Evolutionary conservation across 192 early-diverging fungal genomes (phyloP).

Genomic region (Cladochytrium replicatum): DNA sequence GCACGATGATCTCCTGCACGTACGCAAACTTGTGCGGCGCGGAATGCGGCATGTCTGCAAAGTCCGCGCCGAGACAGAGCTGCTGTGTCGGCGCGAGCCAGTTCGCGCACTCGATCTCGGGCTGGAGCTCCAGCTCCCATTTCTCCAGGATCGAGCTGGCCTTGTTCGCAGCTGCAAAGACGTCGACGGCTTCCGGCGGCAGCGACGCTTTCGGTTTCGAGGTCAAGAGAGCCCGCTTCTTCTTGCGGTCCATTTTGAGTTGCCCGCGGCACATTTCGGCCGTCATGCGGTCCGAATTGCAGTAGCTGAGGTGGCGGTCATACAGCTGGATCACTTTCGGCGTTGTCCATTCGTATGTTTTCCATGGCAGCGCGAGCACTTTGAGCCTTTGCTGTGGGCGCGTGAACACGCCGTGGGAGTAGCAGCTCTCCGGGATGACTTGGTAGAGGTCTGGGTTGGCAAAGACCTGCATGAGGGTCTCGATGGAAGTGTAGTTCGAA

Average conservation of each 20-base stretch:
- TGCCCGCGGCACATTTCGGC: constrained; percentile 19
- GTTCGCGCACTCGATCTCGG: not conserved
- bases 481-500: constrained; percentile 2
- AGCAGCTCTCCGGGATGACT: constrained; percentile 21
- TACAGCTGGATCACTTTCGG: constrained; percentile 8
- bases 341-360: constrained; percentile 11
- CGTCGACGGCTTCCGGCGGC: too few species aligned
- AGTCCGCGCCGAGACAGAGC: not conserved
- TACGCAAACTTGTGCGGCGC: not conserved
- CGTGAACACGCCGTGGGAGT: constrained; percentile 19
- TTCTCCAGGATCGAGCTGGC: not conserved
- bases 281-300: constrained; percentile 14
- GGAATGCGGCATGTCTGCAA: too few species aligned
- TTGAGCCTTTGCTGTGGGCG: not conserved
- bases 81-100: not conserved
- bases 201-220: not conserved
- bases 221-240: not conserved
- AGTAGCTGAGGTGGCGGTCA: constrained; percentile 17
- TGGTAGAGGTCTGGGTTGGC: constrained; percentile 1
- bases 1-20: not conserved
- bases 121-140: not conserved
- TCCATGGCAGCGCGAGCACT: constrained; percentile 16
- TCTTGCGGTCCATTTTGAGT: not conserved
- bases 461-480: constrained; percentile 9
- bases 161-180: not conserved